Conservation (phyloP, 2,329 filamentous ascomycete genomes). For the Neonectria punicea region DNA sequence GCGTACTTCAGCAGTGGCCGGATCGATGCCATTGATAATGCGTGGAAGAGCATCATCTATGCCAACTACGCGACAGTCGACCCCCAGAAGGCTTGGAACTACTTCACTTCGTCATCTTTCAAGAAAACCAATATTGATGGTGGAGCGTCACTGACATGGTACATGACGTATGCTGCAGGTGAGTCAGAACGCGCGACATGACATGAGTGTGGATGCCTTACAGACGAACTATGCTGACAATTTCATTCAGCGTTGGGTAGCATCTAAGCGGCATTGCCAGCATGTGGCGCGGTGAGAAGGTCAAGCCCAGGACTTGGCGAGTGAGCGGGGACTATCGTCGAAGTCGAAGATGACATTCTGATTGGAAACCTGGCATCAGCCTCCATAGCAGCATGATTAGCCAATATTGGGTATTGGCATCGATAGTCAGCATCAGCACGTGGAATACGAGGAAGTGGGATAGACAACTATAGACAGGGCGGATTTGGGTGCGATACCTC, state of each 20-base stretch:
- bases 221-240: slow-evolving; percentile 28
- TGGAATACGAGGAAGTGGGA: slow-evolving; percentile 1
- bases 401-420: background rate
- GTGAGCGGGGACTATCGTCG: background rate
- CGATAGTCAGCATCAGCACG: background rate
- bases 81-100: slow-evolving; percentile 74
- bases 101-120: slow-evolving; percentile 76
- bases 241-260: slow-evolving; percentile 34
- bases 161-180: slow-evolving; percentile 82
- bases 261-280: slow-evolving; percentile 16
- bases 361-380: background rate
- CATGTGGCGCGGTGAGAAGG: slow-evolving; percentile 1
- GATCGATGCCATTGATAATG: slow-evolving; percentile 72
- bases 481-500: slow-evolving; percentile 6
- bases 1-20: slow-evolving; percentile 77
- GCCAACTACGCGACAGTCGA: slow-evolving; percentile 85
- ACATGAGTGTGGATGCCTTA: background rate
- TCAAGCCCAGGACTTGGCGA: background rate
- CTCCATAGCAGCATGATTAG: background rate
- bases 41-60: slow-evolving; percentile 88
- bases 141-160: slow-evolving; percentile 87
- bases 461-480: background rate
- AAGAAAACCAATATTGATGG: slow-evolving; percentile 79
- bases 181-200: slow-evolving; percentile 52
- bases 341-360: background rate